phyloP scores from a whole-genome alignment of 345 rosid genomes.

The Trapa bicornis region DNA sequence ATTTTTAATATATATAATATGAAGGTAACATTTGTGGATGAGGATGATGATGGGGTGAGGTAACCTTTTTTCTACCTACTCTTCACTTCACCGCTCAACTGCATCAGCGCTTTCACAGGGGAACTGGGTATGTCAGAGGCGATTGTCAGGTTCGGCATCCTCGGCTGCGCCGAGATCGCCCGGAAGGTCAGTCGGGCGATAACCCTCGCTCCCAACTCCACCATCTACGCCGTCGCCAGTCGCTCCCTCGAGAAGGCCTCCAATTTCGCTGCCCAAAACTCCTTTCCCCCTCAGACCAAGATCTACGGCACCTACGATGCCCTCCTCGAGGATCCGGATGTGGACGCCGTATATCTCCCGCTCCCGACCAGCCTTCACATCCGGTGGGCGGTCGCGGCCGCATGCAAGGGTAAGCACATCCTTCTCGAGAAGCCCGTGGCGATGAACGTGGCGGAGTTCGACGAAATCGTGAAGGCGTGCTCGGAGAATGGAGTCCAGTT shows the following conservation, averaged over 20 bases:
- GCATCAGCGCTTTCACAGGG: neutral
- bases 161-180: conserved; percentile 67
- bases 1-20: too few species aligned
- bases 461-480: conserved; percentile 46
- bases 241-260: conserved; percentile 43
- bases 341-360: conserved; percentile 71
- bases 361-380: conserved; percentile 67
- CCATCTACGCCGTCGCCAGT: conserved; percentile 48
- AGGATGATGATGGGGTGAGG: too few species aligned
- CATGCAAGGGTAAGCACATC: conserved; percentile 57
- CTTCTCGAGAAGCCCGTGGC: conserved; percentile 78
- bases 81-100: neutral
- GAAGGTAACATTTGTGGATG: too few species aligned
- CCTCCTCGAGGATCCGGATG: conserved; percentile 53
- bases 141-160: conserved; percentile 42
- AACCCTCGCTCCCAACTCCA: conserved; percentile 49
- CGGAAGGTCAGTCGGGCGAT: conserved; percentile 64
- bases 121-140: conserved; percentile 1
- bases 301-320: conserved; percentile 60
- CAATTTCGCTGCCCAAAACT: conserved; percentile 46
- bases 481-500: conserved; percentile 54
- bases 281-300: conserved; percentile 42
- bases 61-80: neutral
- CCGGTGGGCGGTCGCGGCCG: conserved; percentile 57
- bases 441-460: conserved; percentile 41